Evolutionary conservation across 129 eudicot species (phyloP).

Genomic region (Daucus carota): DNA sequence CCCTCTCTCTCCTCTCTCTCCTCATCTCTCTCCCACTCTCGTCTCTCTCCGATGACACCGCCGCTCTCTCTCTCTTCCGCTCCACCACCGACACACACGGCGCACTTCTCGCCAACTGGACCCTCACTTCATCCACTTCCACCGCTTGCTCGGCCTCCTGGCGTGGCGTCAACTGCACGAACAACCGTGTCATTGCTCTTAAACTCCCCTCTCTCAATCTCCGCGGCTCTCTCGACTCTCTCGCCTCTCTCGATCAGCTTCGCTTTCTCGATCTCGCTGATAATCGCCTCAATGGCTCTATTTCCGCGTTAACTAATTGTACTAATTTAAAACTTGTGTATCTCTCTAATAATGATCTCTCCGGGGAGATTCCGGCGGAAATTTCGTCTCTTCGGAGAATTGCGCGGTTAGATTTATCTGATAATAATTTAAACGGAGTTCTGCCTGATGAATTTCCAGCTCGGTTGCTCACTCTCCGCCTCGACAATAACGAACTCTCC

Average conservation of each 20-base stretch:
- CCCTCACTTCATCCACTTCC: constrained; percentile 42
- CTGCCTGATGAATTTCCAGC: constrained; percentile 40
- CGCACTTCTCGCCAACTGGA: constrained; percentile 75
- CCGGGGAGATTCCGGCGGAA: constrained; percentile 60
- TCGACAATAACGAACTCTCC: constrained; percentile 60
- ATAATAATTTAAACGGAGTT: constrained; percentile 70
- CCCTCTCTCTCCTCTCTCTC: constrained; percentile 23
- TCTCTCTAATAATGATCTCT: constrained; percentile 72
- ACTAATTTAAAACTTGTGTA: constrained; percentile 60
- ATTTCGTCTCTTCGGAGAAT: constrained; percentile 49
- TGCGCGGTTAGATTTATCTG: constrained; percentile 71
- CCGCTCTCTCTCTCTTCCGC: constrained; percentile 72
- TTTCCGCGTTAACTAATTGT: constrained; percentile 42
- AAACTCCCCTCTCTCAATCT: constrained; percentile 62
- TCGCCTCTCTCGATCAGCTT: constrained; percentile 78
- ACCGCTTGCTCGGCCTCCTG: constrained; percentile 68
- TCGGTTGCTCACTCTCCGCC: constrained; percentile 53
- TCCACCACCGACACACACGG: constrained; percentile 75
- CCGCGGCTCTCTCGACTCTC: constrained; percentile 72
- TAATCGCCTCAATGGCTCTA: constrained; percentile 78
- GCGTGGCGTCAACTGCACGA: constrained; percentile 62
- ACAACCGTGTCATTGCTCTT: constrained; percentile 61
- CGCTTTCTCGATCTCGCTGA: constrained; percentile 69
- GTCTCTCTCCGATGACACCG: constrained; percentile 55
- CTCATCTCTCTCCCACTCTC: constrained; percentile 21